A percentile compares a stretch with the other conserved stretches of the same genome.
Evolutionary conservation across 345 rosid species (phyloP).

Genomic region (Salix arbutifolia): DNA sequence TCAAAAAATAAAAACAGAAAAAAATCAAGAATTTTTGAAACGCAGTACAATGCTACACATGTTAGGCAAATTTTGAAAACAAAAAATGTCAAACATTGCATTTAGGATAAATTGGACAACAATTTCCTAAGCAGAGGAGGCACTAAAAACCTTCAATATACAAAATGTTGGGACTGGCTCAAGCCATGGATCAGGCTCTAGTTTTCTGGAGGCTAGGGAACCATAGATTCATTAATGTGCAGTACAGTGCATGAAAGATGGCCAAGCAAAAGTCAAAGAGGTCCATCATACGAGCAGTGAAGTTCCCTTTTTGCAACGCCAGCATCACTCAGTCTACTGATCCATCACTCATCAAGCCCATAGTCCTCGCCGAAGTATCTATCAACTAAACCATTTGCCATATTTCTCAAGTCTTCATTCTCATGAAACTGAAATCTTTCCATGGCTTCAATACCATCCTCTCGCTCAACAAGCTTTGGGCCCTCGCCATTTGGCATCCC

Average conservation of each 20-base stretch:
- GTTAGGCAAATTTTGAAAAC: neutral
- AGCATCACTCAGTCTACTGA: slow-evolving; percentile 5
- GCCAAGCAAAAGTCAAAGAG: no score
- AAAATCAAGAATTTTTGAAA: no score
- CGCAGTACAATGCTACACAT: neutral
- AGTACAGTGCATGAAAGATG: no score
- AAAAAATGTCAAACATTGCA: neutral
- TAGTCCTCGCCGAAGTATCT: slow-evolving; percentile 88
- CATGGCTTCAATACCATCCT: slow-evolving; percentile 97
- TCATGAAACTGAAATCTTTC: slow-evolving; percentile 95
- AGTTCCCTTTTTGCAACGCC: neutral
- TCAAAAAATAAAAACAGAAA: no score
- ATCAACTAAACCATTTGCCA: slow-evolving; percentile 90
- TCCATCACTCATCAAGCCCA: slow-evolving; percentile 43
- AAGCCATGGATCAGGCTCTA: no score
- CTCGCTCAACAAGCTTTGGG: slow-evolving; percentile 75
- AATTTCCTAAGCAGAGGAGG: neutral
- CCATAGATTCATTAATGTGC: no score
- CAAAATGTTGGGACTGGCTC: neutral
- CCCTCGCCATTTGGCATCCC: slow-evolving; percentile 94
- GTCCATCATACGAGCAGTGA: neutral
- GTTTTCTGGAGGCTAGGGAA: no score
- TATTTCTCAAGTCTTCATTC: slow-evolving; percentile 83
- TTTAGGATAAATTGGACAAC: neutral
- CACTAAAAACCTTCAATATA: neutral